Conservation (phyloP, 352 stramenopile genomes). For the Globisporangium acanthophoron region DNA sequence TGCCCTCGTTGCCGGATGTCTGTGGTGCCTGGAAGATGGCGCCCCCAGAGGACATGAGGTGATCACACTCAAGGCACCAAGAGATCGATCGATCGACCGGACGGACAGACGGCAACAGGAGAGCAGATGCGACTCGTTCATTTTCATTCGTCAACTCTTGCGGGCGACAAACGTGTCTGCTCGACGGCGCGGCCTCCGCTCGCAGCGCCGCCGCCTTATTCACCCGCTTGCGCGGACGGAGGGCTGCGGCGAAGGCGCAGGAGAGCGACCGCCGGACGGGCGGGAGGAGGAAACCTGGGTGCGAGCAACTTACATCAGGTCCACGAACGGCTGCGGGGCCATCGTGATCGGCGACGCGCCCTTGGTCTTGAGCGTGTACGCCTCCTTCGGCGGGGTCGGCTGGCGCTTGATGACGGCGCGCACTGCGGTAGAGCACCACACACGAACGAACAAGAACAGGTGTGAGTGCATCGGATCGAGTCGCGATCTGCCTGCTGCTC, state of each 20-base stretch:
- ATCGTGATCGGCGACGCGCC: constrained; percentile 93
- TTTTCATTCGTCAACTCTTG: constrained; percentile 44
- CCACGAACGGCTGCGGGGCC: constrained; percentile 97
- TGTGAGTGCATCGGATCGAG: not conserved
- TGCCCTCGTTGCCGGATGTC: too few relatives aligned
- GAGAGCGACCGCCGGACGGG: constrained; percentile 1
- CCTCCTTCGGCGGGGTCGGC: constrained; percentile 92
- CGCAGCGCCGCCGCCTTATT: not conserved
- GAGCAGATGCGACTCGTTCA: constrained; percentile 33
- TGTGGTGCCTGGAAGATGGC: too few relatives aligned
- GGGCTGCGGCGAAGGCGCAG: not conserved
- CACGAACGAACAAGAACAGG: too few relatives aligned
- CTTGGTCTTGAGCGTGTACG: constrained; percentile 93
- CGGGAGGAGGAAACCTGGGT: constrained; percentile 10
- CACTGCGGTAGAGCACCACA: constrained; percentile 21
- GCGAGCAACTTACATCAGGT: constrained; percentile 93
- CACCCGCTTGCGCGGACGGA: not conserved
- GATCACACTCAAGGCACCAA: too few relatives aligned
- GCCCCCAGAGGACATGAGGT: too few relatives aligned
- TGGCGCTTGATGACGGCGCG: constrained; percentile 94
- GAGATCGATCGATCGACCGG: not conserved
- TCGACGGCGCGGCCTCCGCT: not conserved
- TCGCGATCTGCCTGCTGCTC: too few relatives aligned
- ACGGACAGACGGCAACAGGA: constrained; percentile 6
- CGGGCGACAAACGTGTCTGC: constrained; percentile 18